These are phyloP conservation scores for Mycena haematopus DNA, from an alignment of 768 basidiomycete genomes.

Conservation along the genomic window DNA sequence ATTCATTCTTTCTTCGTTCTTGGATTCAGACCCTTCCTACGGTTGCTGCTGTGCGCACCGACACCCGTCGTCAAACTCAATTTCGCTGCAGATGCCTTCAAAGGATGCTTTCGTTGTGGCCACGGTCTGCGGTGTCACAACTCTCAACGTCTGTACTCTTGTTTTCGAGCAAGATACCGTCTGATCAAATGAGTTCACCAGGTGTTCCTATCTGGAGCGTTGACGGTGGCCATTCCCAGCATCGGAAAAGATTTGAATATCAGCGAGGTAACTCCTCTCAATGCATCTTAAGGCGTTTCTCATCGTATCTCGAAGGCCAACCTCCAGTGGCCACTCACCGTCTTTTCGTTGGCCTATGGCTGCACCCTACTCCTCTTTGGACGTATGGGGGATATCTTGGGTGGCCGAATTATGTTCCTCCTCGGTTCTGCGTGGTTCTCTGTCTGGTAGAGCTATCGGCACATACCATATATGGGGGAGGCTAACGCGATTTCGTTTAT, in stretches of 20 bases:
- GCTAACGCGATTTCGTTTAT: background rate
- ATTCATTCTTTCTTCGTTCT: background rate
- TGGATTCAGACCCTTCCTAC: background rate
- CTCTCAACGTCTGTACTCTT: slow-evolving; percentile 5
- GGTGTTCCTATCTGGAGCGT: slow-evolving; percentile 5
- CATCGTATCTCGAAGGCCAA: slow-evolving; percentile 6
- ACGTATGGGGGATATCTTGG: slow-evolving; percentile 33
- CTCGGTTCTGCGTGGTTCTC: slow-evolving; percentile 38
- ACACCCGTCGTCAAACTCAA: background rate
- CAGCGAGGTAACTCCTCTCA: background rate
- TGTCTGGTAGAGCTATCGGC: background rate
- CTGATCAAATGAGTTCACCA: background rate
- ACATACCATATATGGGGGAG: background rate
- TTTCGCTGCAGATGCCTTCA: slow-evolving; percentile 6
- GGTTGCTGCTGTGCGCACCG: background rate
- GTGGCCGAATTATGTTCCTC: slow-evolving; percentile 36
- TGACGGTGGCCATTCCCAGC: slow-evolving; percentile 8
- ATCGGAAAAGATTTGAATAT: slow-evolving; percentile 3
- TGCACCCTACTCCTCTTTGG: slow-evolving; percentile 32
- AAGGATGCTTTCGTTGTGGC: slow-evolving; percentile 20
- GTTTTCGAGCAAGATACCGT: background rate
- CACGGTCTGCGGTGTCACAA: slow-evolving; percentile 2
- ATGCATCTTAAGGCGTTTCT: background rate
- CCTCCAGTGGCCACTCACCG: slow-evolving; percentile 33
- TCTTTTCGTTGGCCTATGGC: slow-evolving; percentile 30